Evolutionary conservation across 2,329 filamentous ascomycete species (phyloP), one percentile per base, ranked within the genome.

Genomic region (Plenodomus biglobosus): DNA sequence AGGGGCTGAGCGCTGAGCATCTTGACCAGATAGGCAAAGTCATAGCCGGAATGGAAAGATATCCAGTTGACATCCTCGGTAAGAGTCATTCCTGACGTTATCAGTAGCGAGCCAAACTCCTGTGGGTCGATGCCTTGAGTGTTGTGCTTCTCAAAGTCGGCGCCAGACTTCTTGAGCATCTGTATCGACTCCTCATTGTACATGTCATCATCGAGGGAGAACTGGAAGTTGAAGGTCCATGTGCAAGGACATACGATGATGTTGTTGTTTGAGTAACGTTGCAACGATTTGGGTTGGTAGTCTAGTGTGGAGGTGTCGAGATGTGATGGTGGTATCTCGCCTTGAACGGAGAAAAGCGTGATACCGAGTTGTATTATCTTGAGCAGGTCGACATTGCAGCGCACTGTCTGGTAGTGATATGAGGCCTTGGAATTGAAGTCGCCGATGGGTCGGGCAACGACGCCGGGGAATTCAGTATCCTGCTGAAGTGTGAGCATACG

Each of bases 221-320:
- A 99, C 62, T 92, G 87, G 75, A 99, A 99, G 78, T 99, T 97
- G 80, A 99, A 99, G 62, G 96, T 92, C 94, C 94, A 99, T 16
- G 92, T 95, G 68, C 88, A 95, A 15, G 90, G 92, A 50, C 90
- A 85, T 40, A 82, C 80, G n/a, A 78, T 69, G 44, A 81, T 74
- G 55, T 78, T 78, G 55, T 78, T 78, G 54, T 77, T 79, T 17
- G 73, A 74, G 55, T 81, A 80, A 20, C 74, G 72, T 55, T 76
- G 74, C 37, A 77, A 72, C 53, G 76, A 75, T 44, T 77, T 72
- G n/a, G 66, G 66, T 35, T 64, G 56, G 56, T 70, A 70, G 38
- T 36, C 55, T 50, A 83, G 68, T 22, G 77, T 76, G 19, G 68
- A 65, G 7, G 69, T 56, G 45, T 78, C 75, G 30, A 85, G 83